phyloP scores from a whole-genome alignment of 2,329 filamentous ascomycete genomes.

The Graphiopsis chlorocephala region DNA sequence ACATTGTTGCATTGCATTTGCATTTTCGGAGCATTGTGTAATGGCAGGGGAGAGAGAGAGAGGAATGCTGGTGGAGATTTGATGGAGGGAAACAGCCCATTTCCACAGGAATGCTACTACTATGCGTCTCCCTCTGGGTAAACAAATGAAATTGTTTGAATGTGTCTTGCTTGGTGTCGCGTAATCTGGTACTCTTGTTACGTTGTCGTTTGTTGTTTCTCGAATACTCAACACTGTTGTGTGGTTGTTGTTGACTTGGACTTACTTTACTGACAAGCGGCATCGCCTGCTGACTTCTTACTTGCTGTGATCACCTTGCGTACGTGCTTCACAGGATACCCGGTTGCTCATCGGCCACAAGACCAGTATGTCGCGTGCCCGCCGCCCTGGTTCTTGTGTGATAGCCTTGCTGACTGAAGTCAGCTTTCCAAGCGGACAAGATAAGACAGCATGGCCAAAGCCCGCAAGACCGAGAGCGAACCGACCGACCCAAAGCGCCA shows the following conservation, averaged over 20 bases:
- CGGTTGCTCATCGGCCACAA: background rate
- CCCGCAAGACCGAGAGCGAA: background rate
- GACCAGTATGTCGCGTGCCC: background rate
- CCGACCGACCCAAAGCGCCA: background rate
- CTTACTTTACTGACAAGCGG: background rate
- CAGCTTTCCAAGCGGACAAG: background rate
- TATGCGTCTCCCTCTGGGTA: background rate
- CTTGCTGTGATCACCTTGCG: background rate
- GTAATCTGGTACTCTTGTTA: background rate
- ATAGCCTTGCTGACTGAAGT: background rate
- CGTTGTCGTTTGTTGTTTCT: background rate
- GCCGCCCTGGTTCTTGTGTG: background rate
- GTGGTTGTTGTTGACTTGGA: background rate
- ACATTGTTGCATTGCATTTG: background rate
- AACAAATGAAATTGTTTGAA: background rate
- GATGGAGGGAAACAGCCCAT: background rate
- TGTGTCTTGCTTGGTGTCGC: constrained; percentile 1
- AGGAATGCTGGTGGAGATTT: background rate
- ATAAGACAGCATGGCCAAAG: background rate
- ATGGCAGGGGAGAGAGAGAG: background rate
- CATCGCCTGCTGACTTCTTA: background rate
- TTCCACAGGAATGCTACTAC: background rate
- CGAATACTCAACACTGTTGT: background rate
- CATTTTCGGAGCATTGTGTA: background rate
- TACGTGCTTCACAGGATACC: background rate